Evolutionary conservation across 768 basidiomycete species (phyloP), one percentile per base, ranked within the genome.

Genomic region (Boletus vinaceobasis): DNA sequence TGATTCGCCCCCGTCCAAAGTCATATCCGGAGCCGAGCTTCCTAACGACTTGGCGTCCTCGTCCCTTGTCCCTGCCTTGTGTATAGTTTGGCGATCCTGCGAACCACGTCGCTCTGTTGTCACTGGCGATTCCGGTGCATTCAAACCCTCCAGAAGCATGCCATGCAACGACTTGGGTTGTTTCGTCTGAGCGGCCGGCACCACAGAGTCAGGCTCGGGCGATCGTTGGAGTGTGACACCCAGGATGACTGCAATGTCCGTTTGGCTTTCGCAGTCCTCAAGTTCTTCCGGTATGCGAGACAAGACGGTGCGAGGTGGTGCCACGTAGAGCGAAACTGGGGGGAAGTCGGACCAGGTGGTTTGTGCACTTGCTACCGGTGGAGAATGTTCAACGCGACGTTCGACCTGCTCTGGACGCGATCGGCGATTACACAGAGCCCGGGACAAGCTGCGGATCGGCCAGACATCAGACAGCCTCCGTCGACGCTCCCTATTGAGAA

Each of bases 311-410:
- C 62, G 70, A 23, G 63, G 40, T 14, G 55, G 35, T 32, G 60
- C 37, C 13, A 57, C 62, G 40, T 65, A 70, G 21, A 49, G 55
- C 38, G 51, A 47, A 7, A 53, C 60, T 4, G 59, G 57, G 8
- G 66, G 53, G 46, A 72, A 70, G 48, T 65, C 60, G 44, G 69
- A 71, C 69, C 68, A 68, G 19, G 70, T 72, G 37, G 69, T 66
- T 43, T 59, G 64, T 11, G 58, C 58, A 19, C 13, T 48, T 11
- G 46, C 26, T 23, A 9, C 38, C 4, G 43, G 38, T 2, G 55
- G 29, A 5, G 40, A 27, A 21, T 36, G 29, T 46, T 43, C 59
- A 32, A 29, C 33, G 17, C 33, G 17, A 15, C n/a, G 44, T 17
- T 38, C 37, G 14, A n/a, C 26, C 40, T 43, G 56, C 19, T 48